Base-by-base conservation (phyloP, 192 early-diverging fungal species). In the Dissophora ornata region DNA sequence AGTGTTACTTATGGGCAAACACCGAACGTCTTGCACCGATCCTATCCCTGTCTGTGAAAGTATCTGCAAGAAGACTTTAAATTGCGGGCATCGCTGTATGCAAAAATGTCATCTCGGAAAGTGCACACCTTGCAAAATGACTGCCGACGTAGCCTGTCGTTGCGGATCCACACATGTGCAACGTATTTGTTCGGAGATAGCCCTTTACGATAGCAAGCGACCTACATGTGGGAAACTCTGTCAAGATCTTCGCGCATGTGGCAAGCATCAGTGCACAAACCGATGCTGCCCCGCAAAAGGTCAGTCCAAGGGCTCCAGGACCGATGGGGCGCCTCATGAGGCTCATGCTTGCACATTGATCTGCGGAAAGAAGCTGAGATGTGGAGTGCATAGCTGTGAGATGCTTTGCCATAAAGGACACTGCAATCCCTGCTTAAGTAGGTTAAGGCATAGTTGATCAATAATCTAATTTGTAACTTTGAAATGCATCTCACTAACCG, bases 341-440 rank as follows among this genome's bases (percentile, higher is more conserved):
- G 78, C 80, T 24, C 93, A 95, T 62, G 79, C 80, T 30, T 95
- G 93, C 75, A 79, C 79, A 19, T 59, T 92, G 26, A 57, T 83
- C 1, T 98, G 97, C 71, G 90, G 87, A 16, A 88, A 89, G 57
- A 77, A 82, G 50, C 84, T 97, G 28, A 79, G 86, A 29, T 98
- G 97, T 83, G 94, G 93, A 10, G 73, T 75, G n/a, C 97, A 98
- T 77, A 60, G 42, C 18, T 98, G 96, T 71, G 77, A 85, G 33
- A 80, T 86, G 48, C 80, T 67, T 6, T 98, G 97, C 64, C 95
- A 98, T 66, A 85, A 86, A 32, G 90, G 90, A 4, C 74, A 82
- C 7, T 97, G 97, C 52, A 80, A 75, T 46, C 91, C 90, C 1
- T 97, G 97, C 60, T 61, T 86, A 41, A 74, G 83, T 84, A 81